These are phyloP conservation scores for Cyberlindnera saturnus DNA, from an alignment of 805 yeast genomes.

Conservation along the genomic window DNA sequence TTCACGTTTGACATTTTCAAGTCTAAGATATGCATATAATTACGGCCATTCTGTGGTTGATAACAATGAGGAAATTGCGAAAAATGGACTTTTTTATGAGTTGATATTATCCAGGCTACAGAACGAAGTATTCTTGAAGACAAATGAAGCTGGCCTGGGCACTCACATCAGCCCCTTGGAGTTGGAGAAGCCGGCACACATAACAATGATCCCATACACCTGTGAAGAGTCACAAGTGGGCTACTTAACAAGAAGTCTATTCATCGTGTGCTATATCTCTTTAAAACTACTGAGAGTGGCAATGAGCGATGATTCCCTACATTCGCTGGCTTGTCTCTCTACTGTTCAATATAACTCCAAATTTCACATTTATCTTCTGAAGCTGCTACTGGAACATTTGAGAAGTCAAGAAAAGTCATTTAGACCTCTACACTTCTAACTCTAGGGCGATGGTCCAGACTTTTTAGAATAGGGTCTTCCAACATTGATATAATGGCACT, in stretches of 20 bases:
- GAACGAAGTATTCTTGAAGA: constrained; percentile 16
- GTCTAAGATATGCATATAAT: constrained; percentile 17
- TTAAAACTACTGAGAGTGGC: constrained; percentile 18
- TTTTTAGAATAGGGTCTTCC: too few relatives aligned
- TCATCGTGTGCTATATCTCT: constrained; percentile 16
- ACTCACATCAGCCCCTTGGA: constrained; percentile 15
- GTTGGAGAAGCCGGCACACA: constrained; percentile 17
- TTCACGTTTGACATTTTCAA: constrained; percentile 16
- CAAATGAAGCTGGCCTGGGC: constrained; percentile 19
- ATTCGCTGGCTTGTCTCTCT: constrained; percentile 16
- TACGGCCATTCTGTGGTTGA: constrained; percentile 20
- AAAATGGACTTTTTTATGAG: constrained; percentile 19
- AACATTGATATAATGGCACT: too few relatives aligned
- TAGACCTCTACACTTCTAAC: neutral
- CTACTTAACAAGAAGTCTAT: constrained; percentile 16
- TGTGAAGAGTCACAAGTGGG: constrained; percentile 16
- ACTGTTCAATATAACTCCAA: constrained; percentile 19
- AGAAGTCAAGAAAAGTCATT: neutral
- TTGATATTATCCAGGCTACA: constrained; percentile 18
- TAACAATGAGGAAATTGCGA: constrained; percentile 18
- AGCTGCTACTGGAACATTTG: constrained; percentile 8
- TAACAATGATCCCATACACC: constrained; percentile 18
- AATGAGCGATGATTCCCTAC: constrained; percentile 17
- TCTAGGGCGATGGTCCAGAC: too few relatives aligned
- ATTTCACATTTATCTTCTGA: constrained; percentile 19